Evolutionary conservation across 2,329 filamentous ascomycete genomes (phyloP).

Genomic region (Alternaria sp.): DNA sequence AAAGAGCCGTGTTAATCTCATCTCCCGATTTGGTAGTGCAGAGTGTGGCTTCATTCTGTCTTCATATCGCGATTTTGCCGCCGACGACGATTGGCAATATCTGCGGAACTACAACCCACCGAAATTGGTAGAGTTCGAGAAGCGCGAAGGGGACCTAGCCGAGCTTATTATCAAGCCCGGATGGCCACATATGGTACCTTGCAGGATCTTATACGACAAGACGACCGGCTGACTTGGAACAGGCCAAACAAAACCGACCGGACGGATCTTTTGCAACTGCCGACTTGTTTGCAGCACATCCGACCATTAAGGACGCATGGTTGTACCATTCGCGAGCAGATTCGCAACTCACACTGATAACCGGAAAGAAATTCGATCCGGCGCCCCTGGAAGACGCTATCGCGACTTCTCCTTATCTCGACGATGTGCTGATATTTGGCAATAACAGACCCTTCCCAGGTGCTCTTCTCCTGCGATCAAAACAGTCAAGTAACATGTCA

Average conservation of each 20-base stretch:
- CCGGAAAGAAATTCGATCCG: conserved; percentile 74
- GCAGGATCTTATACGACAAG: neutral
- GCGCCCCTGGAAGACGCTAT: conserved; percentile 65
- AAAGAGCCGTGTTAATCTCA: conserved; percentile 58
- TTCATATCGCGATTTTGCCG: conserved; percentile 62
- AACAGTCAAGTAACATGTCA: conserved; percentile 25
- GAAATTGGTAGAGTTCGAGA: conserved; percentile 57
- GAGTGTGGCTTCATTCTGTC: conserved; percentile 71
- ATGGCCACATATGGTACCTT: conserved; percentile 63
- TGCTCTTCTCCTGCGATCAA: conserved; percentile 59
- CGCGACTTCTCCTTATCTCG: conserved; percentile 53
- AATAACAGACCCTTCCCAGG: conserved; percentile 64
- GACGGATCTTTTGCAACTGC: conserved; percentile 68
- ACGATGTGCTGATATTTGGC: conserved; percentile 68
- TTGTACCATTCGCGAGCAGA: conserved; percentile 68
- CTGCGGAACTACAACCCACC: conserved; percentile 54
- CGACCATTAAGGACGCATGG: conserved; percentile 62
- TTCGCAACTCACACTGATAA: conserved; percentile 66
- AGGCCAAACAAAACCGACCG: conserved; percentile 62
- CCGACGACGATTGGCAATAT: conserved; percentile 67
- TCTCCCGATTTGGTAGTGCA: conserved; percentile 69
- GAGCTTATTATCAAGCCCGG: conserved; percentile 62
- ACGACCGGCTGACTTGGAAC: neutral
- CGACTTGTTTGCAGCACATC: conserved; percentile 67
- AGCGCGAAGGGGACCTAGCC: conserved; percentile 48